phyloP scores from a whole-genome alignment of 2,329 filamentous ascomycete species.

The Ascochyta viciae-villosae region DNA sequence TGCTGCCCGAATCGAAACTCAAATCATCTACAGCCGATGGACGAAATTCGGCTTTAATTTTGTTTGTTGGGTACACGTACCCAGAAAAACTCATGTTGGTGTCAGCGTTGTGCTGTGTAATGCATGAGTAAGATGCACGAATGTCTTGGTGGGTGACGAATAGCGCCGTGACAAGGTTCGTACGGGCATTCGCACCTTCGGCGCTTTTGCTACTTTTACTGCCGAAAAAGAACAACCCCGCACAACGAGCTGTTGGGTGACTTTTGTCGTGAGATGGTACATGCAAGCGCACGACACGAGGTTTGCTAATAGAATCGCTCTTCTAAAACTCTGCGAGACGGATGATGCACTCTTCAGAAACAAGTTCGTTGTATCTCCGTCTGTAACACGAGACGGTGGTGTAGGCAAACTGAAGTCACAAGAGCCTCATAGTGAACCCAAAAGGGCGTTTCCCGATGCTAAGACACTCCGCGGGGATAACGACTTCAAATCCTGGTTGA shows the following conservation, averaged over 20 bases:
- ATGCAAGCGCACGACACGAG: background rate
- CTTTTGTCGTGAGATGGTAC: background rate
- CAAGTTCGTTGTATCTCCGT: background rate
- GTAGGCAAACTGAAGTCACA: background rate
- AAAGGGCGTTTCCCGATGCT: conserved; percentile 4
- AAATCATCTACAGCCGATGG: background rate
- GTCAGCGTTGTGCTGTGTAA: background rate
- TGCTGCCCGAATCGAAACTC: background rate
- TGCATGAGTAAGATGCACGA: conserved; percentile 6
- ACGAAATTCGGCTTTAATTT: conserved; percentile 1
- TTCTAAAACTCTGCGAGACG: background rate
- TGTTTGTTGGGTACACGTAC: background rate
- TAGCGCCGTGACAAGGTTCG: conserved; percentile 1
- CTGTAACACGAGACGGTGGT: background rate
- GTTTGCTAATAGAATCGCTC: background rate
- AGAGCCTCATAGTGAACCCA: background rate
- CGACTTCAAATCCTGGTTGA: conserved; percentile 5
- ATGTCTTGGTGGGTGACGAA: conserved; percentile 5
- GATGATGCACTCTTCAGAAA: no score
- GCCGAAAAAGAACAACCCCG: background rate
- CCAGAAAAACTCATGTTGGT: background rate
- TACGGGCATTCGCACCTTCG: conserved; percentile 2
- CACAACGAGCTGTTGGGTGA: background rate
- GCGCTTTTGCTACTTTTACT: background rate
- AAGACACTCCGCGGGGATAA: background rate